phyloP scores from a whole-genome alignment of 768 basidiomycete species.

The Boletus pseudopeckii region DNA sequence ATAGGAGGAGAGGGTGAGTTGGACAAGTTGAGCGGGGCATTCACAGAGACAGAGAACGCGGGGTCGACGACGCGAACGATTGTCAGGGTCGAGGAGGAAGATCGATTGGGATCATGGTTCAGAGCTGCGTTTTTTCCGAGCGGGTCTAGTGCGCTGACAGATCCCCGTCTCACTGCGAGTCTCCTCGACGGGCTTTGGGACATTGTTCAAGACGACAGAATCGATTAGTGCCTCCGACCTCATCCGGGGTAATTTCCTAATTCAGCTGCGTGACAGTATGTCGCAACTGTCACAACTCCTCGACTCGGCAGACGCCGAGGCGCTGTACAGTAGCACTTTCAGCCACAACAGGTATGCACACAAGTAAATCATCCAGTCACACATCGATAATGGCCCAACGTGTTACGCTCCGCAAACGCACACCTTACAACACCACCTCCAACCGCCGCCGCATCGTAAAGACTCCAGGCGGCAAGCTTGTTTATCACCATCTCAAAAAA shows the following conservation, averaged over 20 bases:
- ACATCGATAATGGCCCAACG: conserved; percentile 85
- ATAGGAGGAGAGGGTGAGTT: conserved; percentile 25
- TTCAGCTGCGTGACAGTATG: neutral
- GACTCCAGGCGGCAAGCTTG: conserved; percentile 97
- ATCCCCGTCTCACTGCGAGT: conserved; percentile 62
- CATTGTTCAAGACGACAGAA: conserved; percentile 10
- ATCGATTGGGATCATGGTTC: conserved; percentile 51
- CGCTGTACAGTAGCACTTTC: conserved; percentile 20
- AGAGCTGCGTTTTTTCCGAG: conserved; percentile 52
- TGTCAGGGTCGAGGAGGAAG: conserved; percentile 62
- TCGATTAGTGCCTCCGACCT: neutral
- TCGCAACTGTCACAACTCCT: neutral
- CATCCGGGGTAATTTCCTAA: conserved; percentile 1
- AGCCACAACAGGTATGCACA: conserved; percentile 15
- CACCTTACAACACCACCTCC: conserved; percentile 96
- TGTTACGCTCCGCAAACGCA: conserved; percentile 98
- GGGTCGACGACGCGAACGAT: conserved; percentile 63
- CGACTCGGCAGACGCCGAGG: conserved; percentile 16
- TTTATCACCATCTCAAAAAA: conserved; percentile 98
- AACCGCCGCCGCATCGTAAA: conserved; percentile 94
- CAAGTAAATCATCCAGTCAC: neutral
- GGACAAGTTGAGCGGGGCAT: conserved; percentile 20
- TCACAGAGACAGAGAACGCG: conserved; percentile 20
- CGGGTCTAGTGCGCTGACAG: conserved; percentile 65
- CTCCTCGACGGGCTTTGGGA: conserved; percentile 21